A percentile compares a stretch with the other conserved stretches of the same genome.
Evolutionary conservation across 1,284 basidiomycete genomes (phyloP).

Genomic region (Heliocybe sulcata): DNA sequence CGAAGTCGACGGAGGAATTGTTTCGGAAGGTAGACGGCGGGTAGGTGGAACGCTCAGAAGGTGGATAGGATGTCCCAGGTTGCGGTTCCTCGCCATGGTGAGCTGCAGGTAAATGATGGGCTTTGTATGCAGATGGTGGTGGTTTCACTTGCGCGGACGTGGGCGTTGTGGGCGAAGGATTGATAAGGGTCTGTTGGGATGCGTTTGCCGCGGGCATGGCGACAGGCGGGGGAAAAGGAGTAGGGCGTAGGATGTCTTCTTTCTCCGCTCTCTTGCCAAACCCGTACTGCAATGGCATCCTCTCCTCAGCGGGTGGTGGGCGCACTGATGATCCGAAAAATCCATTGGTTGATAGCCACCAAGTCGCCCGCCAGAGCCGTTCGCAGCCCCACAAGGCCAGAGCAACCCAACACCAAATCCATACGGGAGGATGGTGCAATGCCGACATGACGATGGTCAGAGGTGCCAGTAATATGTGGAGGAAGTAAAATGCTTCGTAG

Average conservation of each 20-base stretch:
- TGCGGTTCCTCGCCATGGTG: not conserved
- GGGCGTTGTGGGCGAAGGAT: not conserved
- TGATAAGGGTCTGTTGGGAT: not conserved
- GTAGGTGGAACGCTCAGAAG: not conserved
- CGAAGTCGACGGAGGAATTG: slow-evolving; percentile 2
- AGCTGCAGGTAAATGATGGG: not conserved
- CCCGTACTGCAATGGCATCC: not conserved
- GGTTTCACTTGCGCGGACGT: not conserved
- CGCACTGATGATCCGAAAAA: slow-evolving; percentile 29
- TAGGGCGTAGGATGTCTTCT: not conserved
- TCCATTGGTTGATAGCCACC: slow-evolving; percentile 64
- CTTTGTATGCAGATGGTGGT: not conserved
- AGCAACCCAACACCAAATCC: slow-evolving; percentile 66
- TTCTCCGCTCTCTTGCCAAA: not conserved
- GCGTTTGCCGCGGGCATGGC: not conserved
- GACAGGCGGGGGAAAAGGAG: not conserved
- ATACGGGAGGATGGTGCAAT: slow-evolving; percentile 64
- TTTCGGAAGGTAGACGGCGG: not conserved
- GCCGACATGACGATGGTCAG: slow-evolving; percentile 54
- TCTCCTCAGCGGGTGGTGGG: not conserved
- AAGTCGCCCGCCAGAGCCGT: slow-evolving; percentile 49
- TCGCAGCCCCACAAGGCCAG: slow-evolving; percentile 63
- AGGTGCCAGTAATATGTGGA: slow-evolving; percentile 64
- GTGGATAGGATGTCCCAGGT: not conserved
- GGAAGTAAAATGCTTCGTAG: slow-evolving; percentile 75